These are phyloP conservation scores for Fremontodendron californicum DNA, from an alignment of 345 rosid species.

Conservation along the genomic window DNA sequence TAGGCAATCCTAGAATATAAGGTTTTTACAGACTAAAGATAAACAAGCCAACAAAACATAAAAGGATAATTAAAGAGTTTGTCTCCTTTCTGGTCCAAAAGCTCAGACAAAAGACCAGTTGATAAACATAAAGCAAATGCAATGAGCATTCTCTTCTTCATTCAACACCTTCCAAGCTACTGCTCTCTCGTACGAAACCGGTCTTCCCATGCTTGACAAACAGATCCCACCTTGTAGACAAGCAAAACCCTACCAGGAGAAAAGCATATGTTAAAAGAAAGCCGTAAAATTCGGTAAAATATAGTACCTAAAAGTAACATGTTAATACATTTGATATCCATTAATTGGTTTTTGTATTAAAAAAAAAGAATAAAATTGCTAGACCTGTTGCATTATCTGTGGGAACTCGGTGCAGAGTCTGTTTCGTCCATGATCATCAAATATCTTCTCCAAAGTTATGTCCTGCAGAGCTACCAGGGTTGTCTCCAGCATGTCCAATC, in stretches of 20 bases:
- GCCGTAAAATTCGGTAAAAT: no score
- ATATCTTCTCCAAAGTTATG: constrained; percentile 84
- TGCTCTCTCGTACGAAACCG: constrained; percentile 91
- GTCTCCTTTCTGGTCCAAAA: not conserved
- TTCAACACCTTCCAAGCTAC: constrained; percentile 97
- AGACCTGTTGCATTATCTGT: constrained; percentile 97
- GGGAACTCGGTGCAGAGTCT: constrained; percentile 89
- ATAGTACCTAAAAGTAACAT: no score
- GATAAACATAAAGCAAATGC: constrained; percentile 89
- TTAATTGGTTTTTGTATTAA: no score
- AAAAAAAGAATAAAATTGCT: not conserved
- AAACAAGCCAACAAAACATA: constrained; percentile 16
- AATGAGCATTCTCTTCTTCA: constrained; percentile 89
- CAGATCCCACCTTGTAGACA: constrained; percentile 93
- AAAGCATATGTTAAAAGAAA: not conserved
- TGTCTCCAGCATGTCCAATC: constrained; percentile 95
- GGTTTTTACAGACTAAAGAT: not conserved
- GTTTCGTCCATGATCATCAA: constrained; percentile 89
- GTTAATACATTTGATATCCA: not conserved
- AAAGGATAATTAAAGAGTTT: not conserved
- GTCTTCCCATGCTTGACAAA: constrained; percentile 97
- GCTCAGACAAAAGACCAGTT: constrained; percentile 94
- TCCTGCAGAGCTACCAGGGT: constrained; percentile 91
- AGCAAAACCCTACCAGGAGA: constrained; percentile 59
- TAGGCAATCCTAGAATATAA: constrained; percentile 14